Percentiles rank a stretch among this genome's conserved stretches.
phyloP scores from a whole-genome alignment of 495 filamentous ascomycete genomes.

The Acidomyces sp. region DNA sequence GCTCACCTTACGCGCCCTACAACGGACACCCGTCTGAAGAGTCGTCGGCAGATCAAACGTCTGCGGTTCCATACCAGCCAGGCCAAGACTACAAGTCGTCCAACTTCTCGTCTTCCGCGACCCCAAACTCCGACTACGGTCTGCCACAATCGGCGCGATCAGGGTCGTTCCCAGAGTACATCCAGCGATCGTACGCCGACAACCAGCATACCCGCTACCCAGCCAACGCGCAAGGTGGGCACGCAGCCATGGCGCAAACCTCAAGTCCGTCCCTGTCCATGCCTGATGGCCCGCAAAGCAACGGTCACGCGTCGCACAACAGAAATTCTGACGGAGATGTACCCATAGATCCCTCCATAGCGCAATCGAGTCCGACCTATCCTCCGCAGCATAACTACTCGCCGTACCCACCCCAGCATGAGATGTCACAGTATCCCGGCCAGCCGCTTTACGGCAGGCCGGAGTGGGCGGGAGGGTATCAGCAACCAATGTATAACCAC shows the following conservation, averaged over 20 bases:
- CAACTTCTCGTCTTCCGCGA: slow-evolving; percentile 61
- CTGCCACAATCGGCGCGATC: slow-evolving; percentile 67
- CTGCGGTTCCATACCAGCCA: slow-evolving; percentile 54
- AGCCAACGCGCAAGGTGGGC: slow-evolving; percentile 56
- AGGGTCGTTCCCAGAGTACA: slow-evolving; percentile 65
- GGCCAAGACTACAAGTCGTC: slow-evolving; percentile 60
- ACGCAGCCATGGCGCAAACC: slow-evolving; percentile 90
- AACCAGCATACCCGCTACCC: slow-evolving; percentile 52
- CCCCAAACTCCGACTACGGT: slow-evolving; percentile 79
- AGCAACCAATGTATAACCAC: slow-evolving; percentile 38
- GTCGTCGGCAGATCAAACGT: slow-evolving; percentile 70
- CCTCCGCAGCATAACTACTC: slow-evolving; percentile 62
- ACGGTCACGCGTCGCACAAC: slow-evolving; percentile 49
- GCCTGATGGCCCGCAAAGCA: slow-evolving; percentile 61
- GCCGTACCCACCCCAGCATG: slow-evolving; percentile 74
- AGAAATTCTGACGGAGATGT: slow-evolving; percentile 87
- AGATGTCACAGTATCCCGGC: slow-evolving; percentile 54
- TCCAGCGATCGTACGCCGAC: slow-evolving; percentile 33
- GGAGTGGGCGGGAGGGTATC: slow-evolving; percentile 64
- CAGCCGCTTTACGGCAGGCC: slow-evolving; percentile 58
- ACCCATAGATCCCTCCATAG: slow-evolving; percentile 98
- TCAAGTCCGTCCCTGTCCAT: slow-evolving; percentile 87
- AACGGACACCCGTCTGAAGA: slow-evolving; percentile 66
- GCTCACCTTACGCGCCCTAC: slow-evolving; percentile 60
- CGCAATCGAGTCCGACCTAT: slow-evolving; percentile 83